Evolutionary conservation across 2,329 filamentous ascomycete species (phyloP), one percentile per base, ranked within the genome.

Genomic region (Neopestalotiopsis sp.): DNA sequence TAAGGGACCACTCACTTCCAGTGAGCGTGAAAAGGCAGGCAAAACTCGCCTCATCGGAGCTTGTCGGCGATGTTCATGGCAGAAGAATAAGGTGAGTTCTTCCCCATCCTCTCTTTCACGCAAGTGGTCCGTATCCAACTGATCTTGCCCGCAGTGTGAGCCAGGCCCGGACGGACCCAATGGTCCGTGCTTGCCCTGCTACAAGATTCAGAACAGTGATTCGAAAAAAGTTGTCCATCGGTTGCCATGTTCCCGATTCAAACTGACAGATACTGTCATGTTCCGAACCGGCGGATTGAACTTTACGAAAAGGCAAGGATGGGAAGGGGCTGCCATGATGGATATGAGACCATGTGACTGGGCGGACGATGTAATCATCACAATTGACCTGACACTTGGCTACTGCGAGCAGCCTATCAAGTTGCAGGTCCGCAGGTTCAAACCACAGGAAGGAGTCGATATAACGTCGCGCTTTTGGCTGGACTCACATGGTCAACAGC

Each of bases 141-240:
- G 10, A 10, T 38, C 10, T 34, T 12, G 4, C 42, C 24, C 17
- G 1, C 17, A 85, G 83, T 86, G 84, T 70, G 63, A 72, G 3
- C 74, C 76, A 24, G 78, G 84, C 67, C 68, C 71, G 12, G 69
- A 72, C 10, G 71, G 80, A 60, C 67, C 71, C 10, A 68, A 72
- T 20, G 77, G 75, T 14, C 74, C 70, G 2, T 88, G 85, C 72
- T 10, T 76, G 2, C 81, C 80, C 2, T 88, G 85, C 70, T 69
- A 74, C 6, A 73, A 71, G 1, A 78, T 84, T 3, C 75, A 78
- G 12, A 76, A 73, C 34, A 38, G 17, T 34, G 78, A 77, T 0
- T 85, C 84, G 0, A 82, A 81, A 52, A 87, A 85, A 70, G 82
- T 83, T 2, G 81, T 87, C 4, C 85, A 87, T 67, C 76, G 78